These are phyloP conservation scores for Microglena sp. DNA, from an alignment of 139 green algal genomes.

Conservation along the genomic window DNA sequence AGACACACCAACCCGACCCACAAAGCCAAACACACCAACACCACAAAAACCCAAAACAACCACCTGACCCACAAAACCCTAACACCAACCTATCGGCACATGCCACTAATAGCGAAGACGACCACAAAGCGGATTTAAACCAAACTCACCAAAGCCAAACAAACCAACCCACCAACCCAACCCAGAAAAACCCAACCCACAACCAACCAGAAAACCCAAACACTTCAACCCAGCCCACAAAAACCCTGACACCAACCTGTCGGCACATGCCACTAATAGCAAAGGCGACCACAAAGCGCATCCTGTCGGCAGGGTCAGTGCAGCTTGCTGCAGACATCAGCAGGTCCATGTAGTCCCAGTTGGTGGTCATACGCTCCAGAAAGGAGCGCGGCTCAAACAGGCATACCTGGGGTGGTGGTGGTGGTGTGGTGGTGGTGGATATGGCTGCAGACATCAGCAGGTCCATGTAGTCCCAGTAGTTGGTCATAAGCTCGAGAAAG, in stretches of 20 bases:
- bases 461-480: conserved; percentile 37
- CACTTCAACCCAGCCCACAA: no score
- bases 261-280: conserved; percentile 40
- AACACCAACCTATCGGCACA: conserved; percentile 39
- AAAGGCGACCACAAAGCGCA: conserved; percentile 45
- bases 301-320: conserved; percentile 33
- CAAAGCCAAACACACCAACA: neutral
- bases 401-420: no score
- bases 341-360: conserved; percentile 34
- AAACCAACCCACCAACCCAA: no score
- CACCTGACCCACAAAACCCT: conserved; percentile 14
- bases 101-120: conserved; percentile 43
- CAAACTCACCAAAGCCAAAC: no score
- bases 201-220: neutral
- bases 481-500: conserved; percentile 49
- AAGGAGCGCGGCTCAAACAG: conserved; percentile 56
- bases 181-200: no score
- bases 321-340: conserved; percentile 22
- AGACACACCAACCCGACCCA: neutral
- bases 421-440: no score
- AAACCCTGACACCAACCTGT: no score
- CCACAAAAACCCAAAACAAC: neutral
- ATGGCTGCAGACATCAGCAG: conserved; percentile 27
- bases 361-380: conserved; percentile 45
- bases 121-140: no score